phyloP scores from a whole-genome alignment of 805 yeast species.

The Candida tammaniensis region DNA sequence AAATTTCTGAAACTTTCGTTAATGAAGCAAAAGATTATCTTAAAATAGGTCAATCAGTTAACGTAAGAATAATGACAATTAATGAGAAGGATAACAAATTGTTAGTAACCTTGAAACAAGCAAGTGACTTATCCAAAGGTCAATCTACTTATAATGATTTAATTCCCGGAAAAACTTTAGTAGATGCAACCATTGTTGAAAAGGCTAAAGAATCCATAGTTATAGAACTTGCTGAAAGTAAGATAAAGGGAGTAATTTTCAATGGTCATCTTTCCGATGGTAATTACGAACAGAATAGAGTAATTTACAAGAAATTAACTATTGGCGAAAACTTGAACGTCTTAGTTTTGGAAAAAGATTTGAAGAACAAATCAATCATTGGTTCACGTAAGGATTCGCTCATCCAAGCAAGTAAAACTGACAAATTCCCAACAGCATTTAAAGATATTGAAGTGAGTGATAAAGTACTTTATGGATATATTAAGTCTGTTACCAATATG shows the following conservation, averaged over 20 bases:
- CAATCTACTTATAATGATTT: slow-evolving; percentile 49
- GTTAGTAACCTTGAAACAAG: slow-evolving; percentile 70
- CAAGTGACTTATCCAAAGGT: slow-evolving; percentile 48
- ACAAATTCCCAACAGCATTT: slow-evolving; percentile 55
- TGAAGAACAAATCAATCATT: slow-evolving; percentile 56
- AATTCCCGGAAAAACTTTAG: slow-evolving; percentile 59
- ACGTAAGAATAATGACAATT: slow-evolving; percentile 60
- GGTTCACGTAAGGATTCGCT: slow-evolving; percentile 65
- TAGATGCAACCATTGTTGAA: slow-evolving; percentile 62
- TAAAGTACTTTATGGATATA: slow-evolving; percentile 62
- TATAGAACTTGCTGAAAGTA: slow-evolving; percentile 54
- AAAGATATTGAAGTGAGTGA: slow-evolving; percentile 50
- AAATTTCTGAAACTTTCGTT: slow-evolving; percentile 87
- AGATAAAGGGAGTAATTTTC: slow-evolving; percentile 65
- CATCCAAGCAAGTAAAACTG: slow-evolving; percentile 57
- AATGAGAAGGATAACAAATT: slow-evolving; percentile 54
- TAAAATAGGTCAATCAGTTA: slow-evolving; percentile 79
- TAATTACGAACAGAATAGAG: slow-evolving; percentile 69
- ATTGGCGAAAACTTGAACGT: slow-evolving; percentile 64
- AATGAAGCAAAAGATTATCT: slow-evolving; percentile 73
- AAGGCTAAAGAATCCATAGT: slow-evolving; percentile 71
- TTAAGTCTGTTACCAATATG: slow-evolving; percentile 70
- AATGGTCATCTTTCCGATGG: slow-evolving; percentile 78
- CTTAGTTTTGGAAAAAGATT: slow-evolving; percentile 66
- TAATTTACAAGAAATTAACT: slow-evolving; percentile 54